Evolutionary conservation across 495 filamentous ascomycete genomes (phyloP), one percentile per base, ranked within the genome.

Genomic region (Zalerion maritima): DNA sequence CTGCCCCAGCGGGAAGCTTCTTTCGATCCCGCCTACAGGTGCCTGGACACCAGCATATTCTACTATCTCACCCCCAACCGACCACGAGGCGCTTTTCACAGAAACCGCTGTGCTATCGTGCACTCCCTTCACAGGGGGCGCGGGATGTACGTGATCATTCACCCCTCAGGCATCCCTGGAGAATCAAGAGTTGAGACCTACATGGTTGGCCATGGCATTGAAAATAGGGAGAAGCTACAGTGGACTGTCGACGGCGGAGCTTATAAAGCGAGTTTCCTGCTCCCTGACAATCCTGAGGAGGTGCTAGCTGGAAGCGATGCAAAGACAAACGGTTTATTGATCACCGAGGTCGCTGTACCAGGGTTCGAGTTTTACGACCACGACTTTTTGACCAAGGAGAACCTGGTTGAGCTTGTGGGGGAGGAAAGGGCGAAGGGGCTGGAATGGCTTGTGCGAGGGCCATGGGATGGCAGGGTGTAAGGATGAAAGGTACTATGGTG

Each of bases 181-280:
- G 55, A 54, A 31, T 57, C 55, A 31, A 41, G 59, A 9, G 49
- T 76, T 16, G 73, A 79, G 50, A 69, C 54, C 1, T 80, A 75
- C 38, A 43, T 71, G 0, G 75, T 78, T 3, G 77, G 74, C 0
- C 55, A 53, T 5, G 46, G 73, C 38, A 49, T 74, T 3, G 54
- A 37, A 5, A 47, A 43, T 11, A 75, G 70, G 4, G 73, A 78
- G 55, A 61, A 42, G 47, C 23, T 72, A 44, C 73, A 76, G 49
- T 78, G 75, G 73, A 58, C 78, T 38, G 73, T 81, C 13, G 69
- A 76, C 26, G 72, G 74, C 2, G 71, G 70, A 10, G 65, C 66
- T 38, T 79, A 59, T 44, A 79, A 77, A 41, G 64, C 62, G 6
- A 73, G 55, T 21, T 73, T 67, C 47, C 37, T 78, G 26, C 40